Evolutionary conservation across 345 rosid genomes (phyloP).

Genomic region (Aquilaria yunnanensis): DNA sequence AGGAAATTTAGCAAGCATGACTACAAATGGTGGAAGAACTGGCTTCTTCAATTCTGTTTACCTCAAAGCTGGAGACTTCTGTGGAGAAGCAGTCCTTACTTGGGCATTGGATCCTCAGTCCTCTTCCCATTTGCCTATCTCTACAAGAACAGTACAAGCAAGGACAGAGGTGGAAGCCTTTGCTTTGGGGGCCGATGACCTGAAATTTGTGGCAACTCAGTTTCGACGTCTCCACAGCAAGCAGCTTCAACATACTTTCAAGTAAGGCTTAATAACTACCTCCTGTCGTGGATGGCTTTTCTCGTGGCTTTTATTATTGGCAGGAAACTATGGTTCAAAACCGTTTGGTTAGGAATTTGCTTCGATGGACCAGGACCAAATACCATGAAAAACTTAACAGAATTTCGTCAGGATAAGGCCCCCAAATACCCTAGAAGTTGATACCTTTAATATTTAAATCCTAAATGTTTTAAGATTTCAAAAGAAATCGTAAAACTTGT

Average conservation of each 20-base stretch:
- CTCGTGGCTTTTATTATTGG: no score
- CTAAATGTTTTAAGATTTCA: neutral
- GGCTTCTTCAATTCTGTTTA: conserved; percentile 19
- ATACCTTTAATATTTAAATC: neutral
- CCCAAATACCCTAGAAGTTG: no score
- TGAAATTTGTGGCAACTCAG: conserved; percentile 26
- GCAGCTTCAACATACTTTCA: conserved; percentile 25
- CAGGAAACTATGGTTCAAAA: neutral
- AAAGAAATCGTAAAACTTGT: no score
- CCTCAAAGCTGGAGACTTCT: conserved; percentile 24
- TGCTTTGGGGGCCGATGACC: conserved; percentile 27
- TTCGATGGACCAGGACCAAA: neutral
- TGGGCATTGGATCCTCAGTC: conserved; percentile 50
- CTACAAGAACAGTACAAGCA: conserved; percentile 27
- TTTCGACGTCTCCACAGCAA: conserved; percentile 31
- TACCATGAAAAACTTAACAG: no score
- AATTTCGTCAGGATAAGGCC: no score
- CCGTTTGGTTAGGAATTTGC: neutral
- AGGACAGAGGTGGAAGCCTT: conserved; percentile 34
- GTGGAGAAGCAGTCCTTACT: conserved; percentile 36
- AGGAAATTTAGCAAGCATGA: conserved; percentile 21
- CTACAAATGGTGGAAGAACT: conserved; percentile 33
- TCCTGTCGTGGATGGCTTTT: neutral
- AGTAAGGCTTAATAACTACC: conserved; percentile 1
- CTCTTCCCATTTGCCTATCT: conserved; percentile 25